Base-by-base conservation (phyloP, 2,329 filamentous ascomycete species). In the Grosmannia penicillata region DNA sequence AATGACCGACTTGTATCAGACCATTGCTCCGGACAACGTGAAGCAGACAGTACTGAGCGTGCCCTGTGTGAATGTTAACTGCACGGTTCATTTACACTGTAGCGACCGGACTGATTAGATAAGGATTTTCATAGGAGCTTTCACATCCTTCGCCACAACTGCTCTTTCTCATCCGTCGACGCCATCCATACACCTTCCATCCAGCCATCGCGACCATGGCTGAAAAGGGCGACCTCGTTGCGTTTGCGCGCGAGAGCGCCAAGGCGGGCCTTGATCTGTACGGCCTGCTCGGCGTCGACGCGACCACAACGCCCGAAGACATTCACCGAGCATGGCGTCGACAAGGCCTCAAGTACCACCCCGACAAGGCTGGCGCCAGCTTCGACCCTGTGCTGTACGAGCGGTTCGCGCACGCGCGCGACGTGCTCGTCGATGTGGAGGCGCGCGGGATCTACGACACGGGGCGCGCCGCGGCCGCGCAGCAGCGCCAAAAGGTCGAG, bases 311-410 rank as follows among this genome's bases (percentile, higher is more conserved):
- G 17, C 78, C 80, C 40, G 62, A 74, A n/a, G 80, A 86, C 45
- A 79, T 93, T 51, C 78, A 83, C 46, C 77, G 81, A 48, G 85
- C 84, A 32, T 95, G 89, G 66, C 75, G 85, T 50, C 78, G 79
- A 23, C 85, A 85, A 4, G 54, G 53, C 2, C 66, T 94, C n/a
- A 85, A 84, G 52, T 85, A 87, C 63, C 89, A 96, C 57, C 89
- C 89, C 1, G 89, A 96, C 68, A 94, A 95, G 61, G 78, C 87
- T 39, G 73, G 78, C 45, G 75, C 72, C 37, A 63, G 69, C 27
- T 84, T 80, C 49, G 84, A 91, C 48, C 69, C 83, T 33, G 77
- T 78, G 40, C 82, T 82, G 51, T 96, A 93, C 65, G 82, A 94
- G 57, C 67, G 82, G 1, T 76, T 93, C 41, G 82, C 86, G 52